These are phyloP conservation scores for Schoenoplectus triqueter DNA, from an alignment of 202 grass and related monocot genomes.

Conservation along the genomic window DNA sequence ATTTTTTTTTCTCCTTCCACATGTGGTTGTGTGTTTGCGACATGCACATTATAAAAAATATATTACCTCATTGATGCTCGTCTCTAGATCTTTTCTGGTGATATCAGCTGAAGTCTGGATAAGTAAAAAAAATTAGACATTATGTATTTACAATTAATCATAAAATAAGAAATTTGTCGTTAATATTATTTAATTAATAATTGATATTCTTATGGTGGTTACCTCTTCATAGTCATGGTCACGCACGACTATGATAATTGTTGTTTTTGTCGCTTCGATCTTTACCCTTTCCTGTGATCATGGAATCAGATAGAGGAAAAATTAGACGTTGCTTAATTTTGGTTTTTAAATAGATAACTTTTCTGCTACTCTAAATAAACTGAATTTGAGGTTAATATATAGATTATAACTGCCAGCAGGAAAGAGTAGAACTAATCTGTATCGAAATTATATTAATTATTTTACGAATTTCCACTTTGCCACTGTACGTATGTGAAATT, in stretches of 20 bases:
- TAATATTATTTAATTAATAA: neutral
- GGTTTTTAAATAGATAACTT: too few relatives aligned
- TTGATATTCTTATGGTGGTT: neutral
- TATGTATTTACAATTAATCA: neutral
- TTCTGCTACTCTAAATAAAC: too few relatives aligned
- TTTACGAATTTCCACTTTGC: too few relatives aligned
- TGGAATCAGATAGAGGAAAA: too few relatives aligned
- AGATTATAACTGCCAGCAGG: too few relatives aligned
- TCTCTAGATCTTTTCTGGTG: neutral
- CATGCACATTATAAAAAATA: neutral
- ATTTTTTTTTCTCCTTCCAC: neutral
- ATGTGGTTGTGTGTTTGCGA: neutral
- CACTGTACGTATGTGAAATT: too few relatives aligned
- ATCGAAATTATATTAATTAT: too few relatives aligned
- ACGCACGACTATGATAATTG: neutral
- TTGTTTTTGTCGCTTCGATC: neutral
- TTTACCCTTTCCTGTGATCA: neutral
- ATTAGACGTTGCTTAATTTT: too few relatives aligned
- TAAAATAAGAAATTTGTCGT: neutral
- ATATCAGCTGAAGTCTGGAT: neutral
- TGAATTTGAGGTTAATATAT: too few relatives aligned
- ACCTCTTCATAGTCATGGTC: neutral
- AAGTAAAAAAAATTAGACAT: neutral
- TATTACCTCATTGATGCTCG: neutral
- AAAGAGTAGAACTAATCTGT: too few relatives aligned